These are phyloP conservation scores for Glaciozyma martinii DNA, from an alignment of 768 basidiomycete genomes.

Conservation along the genomic window DNA sequence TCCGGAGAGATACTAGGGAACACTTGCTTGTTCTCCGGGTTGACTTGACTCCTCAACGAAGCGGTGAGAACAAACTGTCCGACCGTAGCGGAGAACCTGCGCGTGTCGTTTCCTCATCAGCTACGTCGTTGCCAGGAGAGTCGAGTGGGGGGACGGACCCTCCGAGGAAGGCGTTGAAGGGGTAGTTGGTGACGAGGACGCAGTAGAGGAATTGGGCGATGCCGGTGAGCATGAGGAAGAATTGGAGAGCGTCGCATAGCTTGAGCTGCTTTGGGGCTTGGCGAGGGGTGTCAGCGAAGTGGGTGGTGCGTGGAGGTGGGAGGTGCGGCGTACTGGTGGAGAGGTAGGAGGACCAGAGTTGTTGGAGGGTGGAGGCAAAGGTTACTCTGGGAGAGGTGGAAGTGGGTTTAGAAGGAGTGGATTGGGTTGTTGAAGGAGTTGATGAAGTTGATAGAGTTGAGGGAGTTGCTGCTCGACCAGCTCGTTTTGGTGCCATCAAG, in stretches of 20 bases:
- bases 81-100: slow-evolving; percentile 80
- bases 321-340: neutral
- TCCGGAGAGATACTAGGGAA: slow-evolving; percentile 92
- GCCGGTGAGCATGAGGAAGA: slow-evolving; percentile 85
- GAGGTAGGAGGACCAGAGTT: neutral
- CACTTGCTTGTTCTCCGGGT: slow-evolving; percentile 66
- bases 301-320: neutral
- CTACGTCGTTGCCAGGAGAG: neutral
- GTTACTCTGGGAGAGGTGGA: neutral
- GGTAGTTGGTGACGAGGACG: slow-evolving; percentile 79
- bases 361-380: neutral
- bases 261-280: slow-evolving; percentile 52
- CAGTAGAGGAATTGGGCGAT: slow-evolving; percentile 86
- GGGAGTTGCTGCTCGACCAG: neutral
- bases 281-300: neutral
- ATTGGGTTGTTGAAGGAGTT: neutral
- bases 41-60: slow-evolving; percentile 82
- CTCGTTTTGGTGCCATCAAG: neutral
- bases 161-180: slow-evolving; percentile 93
- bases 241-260: slow-evolving; percentile 84
- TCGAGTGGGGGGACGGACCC: slow-evolving; percentile 54
- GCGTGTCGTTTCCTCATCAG: neutral
- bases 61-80: slow-evolving; percentile 96
- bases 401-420: neutral
- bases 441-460: neutral